Evolutionary conservation across 257 asterid genomes (phyloP).

Genomic region (Gardenia jasminoides): DNA sequence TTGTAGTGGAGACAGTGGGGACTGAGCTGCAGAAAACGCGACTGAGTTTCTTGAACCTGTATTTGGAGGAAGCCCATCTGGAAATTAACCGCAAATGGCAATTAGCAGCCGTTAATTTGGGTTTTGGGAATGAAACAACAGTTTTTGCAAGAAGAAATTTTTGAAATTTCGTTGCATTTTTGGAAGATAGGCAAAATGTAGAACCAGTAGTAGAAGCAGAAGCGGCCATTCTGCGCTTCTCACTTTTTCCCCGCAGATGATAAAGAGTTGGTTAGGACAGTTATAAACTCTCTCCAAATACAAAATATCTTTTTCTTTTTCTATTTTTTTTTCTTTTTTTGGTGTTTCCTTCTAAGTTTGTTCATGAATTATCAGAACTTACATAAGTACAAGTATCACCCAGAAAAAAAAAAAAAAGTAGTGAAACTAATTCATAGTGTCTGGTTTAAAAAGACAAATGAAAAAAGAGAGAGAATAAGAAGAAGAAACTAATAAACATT

Average conservation of each 20-base stretch:
- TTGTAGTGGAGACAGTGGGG: slow-evolving; percentile 50
- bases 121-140: slow-evolving; percentile 21
- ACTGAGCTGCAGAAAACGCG: slow-evolving; percentile 41
- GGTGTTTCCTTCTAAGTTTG: too few relatives aligned
- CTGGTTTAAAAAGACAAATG: not conserved
- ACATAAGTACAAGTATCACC: not conserved
- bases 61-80: slow-evolving; percentile 20
- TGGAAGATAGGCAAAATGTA: slow-evolving; percentile 26
- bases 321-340: too few relatives aligned
- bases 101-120: slow-evolving; percentile 18
- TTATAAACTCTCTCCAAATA: too few relatives aligned
- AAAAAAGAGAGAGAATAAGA: too few relatives aligned
- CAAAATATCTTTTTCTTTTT: too few relatives aligned
- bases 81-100: slow-evolving; percentile 25
- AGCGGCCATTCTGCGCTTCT: slow-evolving; percentile 23
- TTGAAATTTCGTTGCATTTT: slow-evolving; percentile 24
- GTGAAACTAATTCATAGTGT: not conserved
- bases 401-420: too few relatives aligned
- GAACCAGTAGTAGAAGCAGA: slow-evolving; percentile 29
- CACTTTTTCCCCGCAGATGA: not conserved
- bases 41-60: slow-evolving; percentile 27
- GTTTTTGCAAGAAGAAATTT: slow-evolving; percentile 1
- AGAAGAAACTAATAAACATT: not conserved
- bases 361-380: not conserved
- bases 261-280: not conserved